Percentiles rank a stretch among this genome's conserved stretches.
Evolutionary conservation across 106 monocot genomes (phyloP).

Genomic region (Apostasia shenzhenica): DNA sequence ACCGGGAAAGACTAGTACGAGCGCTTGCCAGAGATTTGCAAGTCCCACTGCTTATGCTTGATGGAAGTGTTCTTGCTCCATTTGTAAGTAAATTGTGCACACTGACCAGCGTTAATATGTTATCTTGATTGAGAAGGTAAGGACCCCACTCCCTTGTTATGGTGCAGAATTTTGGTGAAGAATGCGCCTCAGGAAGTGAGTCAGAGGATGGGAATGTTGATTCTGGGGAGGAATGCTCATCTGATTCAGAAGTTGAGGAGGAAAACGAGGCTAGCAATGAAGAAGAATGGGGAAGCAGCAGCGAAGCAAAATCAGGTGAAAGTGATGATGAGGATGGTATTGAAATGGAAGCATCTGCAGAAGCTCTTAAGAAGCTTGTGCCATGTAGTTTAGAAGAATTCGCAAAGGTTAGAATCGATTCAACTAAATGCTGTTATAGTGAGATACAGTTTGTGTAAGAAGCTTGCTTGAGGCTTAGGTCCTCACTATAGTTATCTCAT

Average conservation of each 20-base stretch:
- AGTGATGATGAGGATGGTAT: slow-evolving; percentile 54
- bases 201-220: slow-evolving; percentile 65
- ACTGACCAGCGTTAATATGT: not conserved
- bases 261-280: slow-evolving; percentile 54
- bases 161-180: slow-evolving; percentile 57
- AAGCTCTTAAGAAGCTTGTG: slow-evolving; percentile 65
- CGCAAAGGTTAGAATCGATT: slow-evolving; percentile 40
- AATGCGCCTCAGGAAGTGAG: slow-evolving; percentile 57
- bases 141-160: not conserved
- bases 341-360: slow-evolving; percentile 38
- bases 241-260: slow-evolving; percentile 69
- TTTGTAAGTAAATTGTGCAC: slow-evolving; percentile 43
- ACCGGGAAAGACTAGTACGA: slow-evolving; percentile 51
- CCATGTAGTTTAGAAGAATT: slow-evolving; percentile 59
- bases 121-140: not conserved
- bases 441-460: too few species aligned
- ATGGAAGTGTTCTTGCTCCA: slow-evolving; percentile 56
- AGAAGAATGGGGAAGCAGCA: slow-evolving; percentile 56
- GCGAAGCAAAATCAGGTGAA: slow-evolving; percentile 53
- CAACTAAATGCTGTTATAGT: not conserved
- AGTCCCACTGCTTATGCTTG: slow-evolving; percentile 55
- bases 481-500: not conserved
- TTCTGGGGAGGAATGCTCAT: slow-evolving; percentile 55
- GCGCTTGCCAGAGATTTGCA: slow-evolving; percentile 62
- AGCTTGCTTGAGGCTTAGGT: too few species aligned